phyloP scores from a whole-genome alignment of 495 filamentous ascomycete species.

The Saxispiralis lemnorum region DNA sequence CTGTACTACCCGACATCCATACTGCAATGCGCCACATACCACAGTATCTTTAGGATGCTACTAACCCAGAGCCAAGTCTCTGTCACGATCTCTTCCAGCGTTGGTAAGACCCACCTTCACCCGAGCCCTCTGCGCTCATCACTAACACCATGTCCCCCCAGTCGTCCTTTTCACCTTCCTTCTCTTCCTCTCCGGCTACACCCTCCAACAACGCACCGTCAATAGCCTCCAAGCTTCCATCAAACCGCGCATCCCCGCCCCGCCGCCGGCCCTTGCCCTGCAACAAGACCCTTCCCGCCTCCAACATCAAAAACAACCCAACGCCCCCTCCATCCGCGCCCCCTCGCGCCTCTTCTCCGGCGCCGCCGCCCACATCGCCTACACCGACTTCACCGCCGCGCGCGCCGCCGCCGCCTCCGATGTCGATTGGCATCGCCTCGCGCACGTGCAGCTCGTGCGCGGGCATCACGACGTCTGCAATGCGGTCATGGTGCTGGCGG shows the following conservation, averaged over 20 bases:
- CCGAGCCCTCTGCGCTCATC: background rate
- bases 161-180: conserved; percentile 42
- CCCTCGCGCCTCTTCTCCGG: conserved; percentile 25
- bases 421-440: conserved; percentile 25
- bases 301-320: background rate
- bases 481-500: conserved; percentile 30
- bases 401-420: background rate
- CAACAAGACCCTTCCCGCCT: background rate
- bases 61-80: conserved; percentile 28
- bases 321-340: conserved; percentile 10
- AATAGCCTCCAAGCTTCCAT: conserved; percentile 42
- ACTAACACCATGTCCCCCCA: conserved; percentile 7
- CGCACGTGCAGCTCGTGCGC: conserved; percentile 28
- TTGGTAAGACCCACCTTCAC: conserved; percentile 15
- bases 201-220: conserved; percentile 53
- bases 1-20: too few relatives aligned
- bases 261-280: conserved; percentile 8
- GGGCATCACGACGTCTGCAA: conserved; percentile 29
- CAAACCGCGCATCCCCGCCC: conserved; percentile 26
- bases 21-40: too few relatives aligned
- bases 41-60: conserved; percentile 14
- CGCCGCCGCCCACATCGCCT: conserved; percentile 11
- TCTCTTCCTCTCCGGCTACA: conserved; percentile 53
- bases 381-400: conserved; percentile 20
- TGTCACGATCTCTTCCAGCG: conserved; percentile 21